These are phyloP conservation scores for Schwanniomyces yamadae DNA, from an alignment of 805 yeast species.

Conservation along the genomic window DNA sequence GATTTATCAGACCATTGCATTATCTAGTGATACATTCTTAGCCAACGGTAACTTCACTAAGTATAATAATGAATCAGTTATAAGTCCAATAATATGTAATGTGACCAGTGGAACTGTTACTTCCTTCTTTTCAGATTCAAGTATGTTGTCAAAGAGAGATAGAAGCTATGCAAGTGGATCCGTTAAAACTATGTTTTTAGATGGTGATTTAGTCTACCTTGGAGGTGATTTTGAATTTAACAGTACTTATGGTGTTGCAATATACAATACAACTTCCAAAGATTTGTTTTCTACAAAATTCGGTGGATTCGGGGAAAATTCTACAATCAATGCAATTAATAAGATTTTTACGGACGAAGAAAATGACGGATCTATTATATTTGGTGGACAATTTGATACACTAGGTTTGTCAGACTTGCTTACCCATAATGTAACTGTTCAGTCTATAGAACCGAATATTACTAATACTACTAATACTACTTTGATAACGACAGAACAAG, in stretches of 20 bases:
- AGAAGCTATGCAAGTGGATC: constrained; percentile 24
- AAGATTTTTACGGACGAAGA: constrained; percentile 35
- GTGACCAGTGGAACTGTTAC: constrained; percentile 23
- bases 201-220: constrained; percentile 54
- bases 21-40: constrained; percentile 28
- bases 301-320: constrained; percentile 66
- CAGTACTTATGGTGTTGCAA: constrained; percentile 55
- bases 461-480: constrained; percentile 38
- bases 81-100: constrained; percentile 37
- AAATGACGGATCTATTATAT: constrained; percentile 54
- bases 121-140: constrained; percentile 20
- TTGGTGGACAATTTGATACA: constrained; percentile 74
- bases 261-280: constrained; percentile 53
- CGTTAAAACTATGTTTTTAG: constrained; percentile 38
- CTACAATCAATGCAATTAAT: constrained; percentile 62
- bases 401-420: constrained; percentile 53
- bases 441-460: constrained; percentile 19
- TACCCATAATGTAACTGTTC: constrained; percentile 30
- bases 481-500: constrained; percentile 54
- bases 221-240: constrained; percentile 75
- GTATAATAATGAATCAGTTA: constrained; percentile 24
- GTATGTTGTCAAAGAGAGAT: constrained; percentile 13
- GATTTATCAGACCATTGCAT: constrained; percentile 24
- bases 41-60: constrained; percentile 36
- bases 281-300: constrained; percentile 56